These are phyloP conservation scores for Paramarasmius palmivorus DNA, from an alignment of 1,284 basidiomycete species.

Conservation along the genomic window DNA sequence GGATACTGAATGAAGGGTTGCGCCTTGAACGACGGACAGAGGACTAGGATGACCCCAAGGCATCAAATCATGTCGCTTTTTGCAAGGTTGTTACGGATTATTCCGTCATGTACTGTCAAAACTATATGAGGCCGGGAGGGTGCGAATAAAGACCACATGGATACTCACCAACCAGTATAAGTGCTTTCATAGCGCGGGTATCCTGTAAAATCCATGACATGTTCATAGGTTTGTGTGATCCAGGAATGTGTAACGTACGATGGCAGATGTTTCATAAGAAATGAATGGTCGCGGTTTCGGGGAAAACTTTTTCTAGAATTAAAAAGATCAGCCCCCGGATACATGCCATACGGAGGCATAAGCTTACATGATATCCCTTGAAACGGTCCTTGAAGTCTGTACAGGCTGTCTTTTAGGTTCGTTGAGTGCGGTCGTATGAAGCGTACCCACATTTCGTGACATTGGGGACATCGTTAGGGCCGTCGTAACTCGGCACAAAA, in stretches of 20 bases:
- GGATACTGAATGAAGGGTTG: background rate
- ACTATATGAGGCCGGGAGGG: background rate
- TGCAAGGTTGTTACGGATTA: slow-evolving; percentile 15
- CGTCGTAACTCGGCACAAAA: slow-evolving; percentile 63
- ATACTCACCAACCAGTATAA: slow-evolving; percentile 40
- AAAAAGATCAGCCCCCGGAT: slow-evolving; percentile 8
- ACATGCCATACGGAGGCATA: background rate
- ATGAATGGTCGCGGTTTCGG: slow-evolving; percentile 47
- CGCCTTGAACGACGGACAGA: background rate
- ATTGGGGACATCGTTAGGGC: slow-evolving; percentile 52
- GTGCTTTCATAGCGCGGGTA: slow-evolving; percentile 45
- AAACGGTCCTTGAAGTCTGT: slow-evolving; percentile 57
- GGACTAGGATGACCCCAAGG: background rate
- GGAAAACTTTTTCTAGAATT: slow-evolving; percentile 44
- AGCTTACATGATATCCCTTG: slow-evolving; percentile 44
- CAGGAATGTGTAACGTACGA: slow-evolving; percentile 30
- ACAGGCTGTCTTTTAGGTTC: background rate
- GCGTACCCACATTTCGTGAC: slow-evolving; percentile 47
- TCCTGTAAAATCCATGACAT: no score
- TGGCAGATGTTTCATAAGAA: slow-evolving; percentile 50
- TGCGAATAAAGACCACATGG: background rate
- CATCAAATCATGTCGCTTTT: slow-evolving; percentile 14
- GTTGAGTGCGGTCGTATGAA: background rate
- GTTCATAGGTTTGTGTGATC: background rate
- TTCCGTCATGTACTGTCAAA: slow-evolving; percentile 15